Evolutionary conservation across 257 asterid species (phyloP), one percentile per base, ranked within the genome.

Genomic region (Solanum pimpinellifolium): DNA sequence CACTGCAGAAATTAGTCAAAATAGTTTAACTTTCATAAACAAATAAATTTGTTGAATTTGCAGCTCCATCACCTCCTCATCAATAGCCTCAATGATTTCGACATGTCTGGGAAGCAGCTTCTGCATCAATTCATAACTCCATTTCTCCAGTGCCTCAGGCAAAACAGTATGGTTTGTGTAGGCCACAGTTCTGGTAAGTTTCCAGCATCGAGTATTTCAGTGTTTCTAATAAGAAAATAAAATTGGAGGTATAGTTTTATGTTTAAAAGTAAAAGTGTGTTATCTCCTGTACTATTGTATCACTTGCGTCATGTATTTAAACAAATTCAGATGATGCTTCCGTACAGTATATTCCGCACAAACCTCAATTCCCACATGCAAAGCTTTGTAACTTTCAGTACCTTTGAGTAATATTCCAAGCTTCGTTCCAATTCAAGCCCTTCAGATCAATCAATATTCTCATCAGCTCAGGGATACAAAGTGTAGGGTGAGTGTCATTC

Each of bases 401-500:
- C 98, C 98, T 93, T 85, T 93, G 92, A 41, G 98, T 94, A 78
- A 95, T 94, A 86, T 78, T 90, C 98, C 98, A 95, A 85, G 97
- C 97, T 92, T 93, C 93, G 81, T 92, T 92, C 98, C 98, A 95
- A 80, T 86, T 91, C 94, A 93, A 39, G 88, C 97, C 94, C 93
- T 94, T 95, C 91, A 93, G 88, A 90, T 95, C 98, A 83, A 95
- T 92, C 91, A 95, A 93, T 86, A 94, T 93, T 89, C 98, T 93
- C 93, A 95, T 93, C 87, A 95, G 91, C 91, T 95, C 98, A 2
- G 98, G 98, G 72, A 94, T 95, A 87, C 97, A 95, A 47, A 95
- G 94, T 15, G 98, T 95, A 89, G 98, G 98, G 90, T 95, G 98
- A 27, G 98, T 95, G 85, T 95, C 98, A 86, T 95, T 95, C 98